Percentiles rank a stretch among this genome's conserved stretches.
Conservation (phyloP, 176 grass and related monocot genomes). For the Cenchrus americanus region DNA sequence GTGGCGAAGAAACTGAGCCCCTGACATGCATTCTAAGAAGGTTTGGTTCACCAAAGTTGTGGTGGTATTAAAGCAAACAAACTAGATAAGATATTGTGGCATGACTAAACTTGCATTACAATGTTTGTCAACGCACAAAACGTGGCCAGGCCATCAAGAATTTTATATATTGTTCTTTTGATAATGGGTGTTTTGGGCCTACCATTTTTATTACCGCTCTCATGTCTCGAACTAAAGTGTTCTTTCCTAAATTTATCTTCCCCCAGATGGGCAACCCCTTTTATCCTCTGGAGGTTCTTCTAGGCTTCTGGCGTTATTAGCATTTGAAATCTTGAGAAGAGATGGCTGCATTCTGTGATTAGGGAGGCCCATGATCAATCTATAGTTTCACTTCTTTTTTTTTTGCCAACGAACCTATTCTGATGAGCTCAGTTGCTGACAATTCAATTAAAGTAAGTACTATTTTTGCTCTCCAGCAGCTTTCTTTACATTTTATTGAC, state of each 20-base stretch:
- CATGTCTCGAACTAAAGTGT: background rate
- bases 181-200: background rate
- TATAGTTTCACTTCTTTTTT: slow-evolving; percentile 84
- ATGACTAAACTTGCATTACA: background rate
- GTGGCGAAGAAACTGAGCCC: background rate
- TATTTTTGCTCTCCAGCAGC: background rate
- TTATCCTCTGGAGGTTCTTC: slow-evolving; percentile 92
- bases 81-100: background rate
- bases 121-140: background rate
- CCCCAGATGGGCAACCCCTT: slow-evolving; percentile 87
- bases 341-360: slow-evolving; percentile 83
- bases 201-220: slow-evolving; percentile 4
- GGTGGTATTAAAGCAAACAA: background rate
- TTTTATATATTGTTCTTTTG: background rate
- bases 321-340: slow-evolving; percentile 98
- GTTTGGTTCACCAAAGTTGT: background rate
- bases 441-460: slow-evolving; percentile 95
- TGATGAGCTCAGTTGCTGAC: slow-evolving; percentile 96
- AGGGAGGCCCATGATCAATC: slow-evolving; percentile 92
- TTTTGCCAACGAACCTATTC: slow-evolving; percentile 91
- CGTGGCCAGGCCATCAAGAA: background rate
- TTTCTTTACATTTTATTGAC: background rate
- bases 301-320: slow-evolving; percentile 65
- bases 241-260: slow-evolving; percentile 37
- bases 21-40: background rate